phyloP scores from a whole-genome alignment of 2,329 filamentous ascomycete species.

The Exophiala aquamarina region DNA sequence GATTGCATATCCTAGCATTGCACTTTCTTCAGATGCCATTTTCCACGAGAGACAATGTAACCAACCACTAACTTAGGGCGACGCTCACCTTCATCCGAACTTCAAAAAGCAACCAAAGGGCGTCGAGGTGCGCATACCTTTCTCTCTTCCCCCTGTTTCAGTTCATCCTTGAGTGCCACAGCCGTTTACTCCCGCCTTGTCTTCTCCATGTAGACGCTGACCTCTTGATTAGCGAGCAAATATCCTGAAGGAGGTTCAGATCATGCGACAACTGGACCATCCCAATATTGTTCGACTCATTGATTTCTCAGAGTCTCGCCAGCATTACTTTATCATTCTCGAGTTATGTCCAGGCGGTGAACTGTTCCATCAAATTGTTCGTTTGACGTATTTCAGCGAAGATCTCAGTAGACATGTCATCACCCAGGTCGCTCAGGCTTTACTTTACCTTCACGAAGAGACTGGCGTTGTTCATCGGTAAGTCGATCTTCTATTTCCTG shows the following conservation, averaged over 20 bases:
- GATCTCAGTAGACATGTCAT: conserved; percentile 94
- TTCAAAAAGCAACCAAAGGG: conserved; percentile 93
- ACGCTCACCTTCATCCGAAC: conserved; percentile 90
- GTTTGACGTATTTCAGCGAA: conserved; percentile 97
- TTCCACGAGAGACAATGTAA: conserved; percentile 38
- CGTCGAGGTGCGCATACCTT: conserved; percentile 79
- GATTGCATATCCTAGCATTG: conserved; percentile 31
- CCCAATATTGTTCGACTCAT: conserved; percentile 93
- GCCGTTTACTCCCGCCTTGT: neutral
- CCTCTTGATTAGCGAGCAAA: conserved; percentile 72
- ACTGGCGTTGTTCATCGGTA: conserved; percentile 96
- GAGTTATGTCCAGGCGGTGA: conserved; percentile 94
- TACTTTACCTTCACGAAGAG: conserved; percentile 92
- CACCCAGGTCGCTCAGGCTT: conserved; percentile 85
- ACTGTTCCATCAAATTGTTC: conserved; percentile 96
- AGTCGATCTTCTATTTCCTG: conserved; percentile 34
- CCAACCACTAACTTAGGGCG: conserved; percentile 69
- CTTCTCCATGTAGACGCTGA: conserved; percentile 30
- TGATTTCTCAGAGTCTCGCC: conserved; percentile 87
- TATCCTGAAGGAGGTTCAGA: conserved; percentile 97
- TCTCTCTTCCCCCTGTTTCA: conserved; percentile 32
- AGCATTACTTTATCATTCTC: conserved; percentile 97
- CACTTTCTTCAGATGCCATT: conserved; percentile 24
- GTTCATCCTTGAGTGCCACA: neutral
- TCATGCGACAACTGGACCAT: conserved; percentile 96